These are phyloP conservation scores for Adansonia rubrostipa DNA, from an alignment of 441 rosid species.

Conservation along the genomic window DNA sequence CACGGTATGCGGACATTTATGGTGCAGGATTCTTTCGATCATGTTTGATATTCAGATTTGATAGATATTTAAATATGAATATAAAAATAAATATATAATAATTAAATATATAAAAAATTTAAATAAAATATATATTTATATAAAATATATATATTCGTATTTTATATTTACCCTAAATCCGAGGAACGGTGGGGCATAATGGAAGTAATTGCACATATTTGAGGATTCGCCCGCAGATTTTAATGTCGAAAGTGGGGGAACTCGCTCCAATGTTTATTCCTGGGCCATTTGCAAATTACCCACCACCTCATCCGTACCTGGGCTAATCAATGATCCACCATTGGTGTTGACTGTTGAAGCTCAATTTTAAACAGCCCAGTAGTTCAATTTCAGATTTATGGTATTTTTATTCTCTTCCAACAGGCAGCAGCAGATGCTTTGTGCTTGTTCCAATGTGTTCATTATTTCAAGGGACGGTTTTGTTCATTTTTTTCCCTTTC, in stretches of 20 bases:
- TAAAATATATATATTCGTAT: no score
- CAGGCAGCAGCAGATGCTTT: no score
- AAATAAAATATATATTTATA: not conserved
- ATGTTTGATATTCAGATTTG: no score
- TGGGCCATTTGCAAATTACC: conserved; percentile 86
- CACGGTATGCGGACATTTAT: no score
- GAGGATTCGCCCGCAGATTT: conserved; percentile 67
- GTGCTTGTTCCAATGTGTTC: no score
- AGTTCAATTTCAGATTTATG: conserved; percentile 64
- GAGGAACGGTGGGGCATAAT: no score
- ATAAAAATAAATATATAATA: not conserved
- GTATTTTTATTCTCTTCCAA: conserved; percentile 18
- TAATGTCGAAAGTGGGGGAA: conserved; percentile 80
- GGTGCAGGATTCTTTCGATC: no score
- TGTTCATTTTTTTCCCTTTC: no score
- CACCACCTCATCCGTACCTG: conserved; percentile 93
- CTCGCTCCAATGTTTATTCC: conserved; percentile 88
- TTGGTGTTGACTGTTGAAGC: conserved; percentile 31
- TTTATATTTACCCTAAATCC: no score
- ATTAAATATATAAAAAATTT: no score
- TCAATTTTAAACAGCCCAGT: conserved; percentile 35
- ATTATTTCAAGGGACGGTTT: no score
- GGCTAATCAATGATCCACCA: conserved; percentile 49
- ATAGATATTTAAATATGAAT: not conserved
- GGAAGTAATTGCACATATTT: no score